These are phyloP conservation scores for Beauveria sp. DNA, from an alignment of 2,329 filamentous ascomycete genomes.

Conservation along the genomic window DNA sequence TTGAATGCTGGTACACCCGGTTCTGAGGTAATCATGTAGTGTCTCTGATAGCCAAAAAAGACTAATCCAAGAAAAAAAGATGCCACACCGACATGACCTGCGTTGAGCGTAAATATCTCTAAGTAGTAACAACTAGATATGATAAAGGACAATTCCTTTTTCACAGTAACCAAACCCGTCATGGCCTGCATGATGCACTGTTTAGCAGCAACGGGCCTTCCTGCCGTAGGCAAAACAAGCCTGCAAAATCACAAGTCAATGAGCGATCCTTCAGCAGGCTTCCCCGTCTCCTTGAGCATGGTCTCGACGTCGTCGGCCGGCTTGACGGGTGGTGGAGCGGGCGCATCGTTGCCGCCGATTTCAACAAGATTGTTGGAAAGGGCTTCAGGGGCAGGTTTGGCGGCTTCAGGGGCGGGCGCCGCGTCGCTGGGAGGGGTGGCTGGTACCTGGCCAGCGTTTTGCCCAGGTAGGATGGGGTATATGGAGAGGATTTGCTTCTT, in stretches of 20 bases:
- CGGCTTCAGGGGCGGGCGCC: neutral
- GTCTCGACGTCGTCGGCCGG: slow-evolving; percentile 31
- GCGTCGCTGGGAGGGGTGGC: slow-evolving; percentile 49
- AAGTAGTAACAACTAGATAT: neutral
- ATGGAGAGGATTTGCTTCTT: slow-evolving; percentile 79
- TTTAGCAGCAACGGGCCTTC: neutral
- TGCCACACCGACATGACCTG: slow-evolving; percentile 5
- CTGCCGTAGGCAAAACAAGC: too few species aligned
- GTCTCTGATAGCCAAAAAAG: neutral
- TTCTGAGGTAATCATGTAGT: neutral
- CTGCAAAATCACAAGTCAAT: slow-evolving; percentile 39
- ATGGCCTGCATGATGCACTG: neutral
- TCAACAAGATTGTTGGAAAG: slow-evolving; percentile 43
- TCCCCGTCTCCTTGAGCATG: slow-evolving; percentile 41
- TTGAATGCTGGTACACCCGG: slow-evolving; percentile 1
- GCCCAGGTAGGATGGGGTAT: slow-evolving; percentile 75
- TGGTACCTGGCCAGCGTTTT: slow-evolving; percentile 44
- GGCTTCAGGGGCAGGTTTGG: slow-evolving; percentile 13
- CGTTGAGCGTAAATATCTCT: slow-evolving; percentile 8
- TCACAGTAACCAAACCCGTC: neutral
- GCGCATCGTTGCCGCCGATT: slow-evolving; percentile 35
- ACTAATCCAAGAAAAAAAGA: neutral
- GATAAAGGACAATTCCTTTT: neutral
- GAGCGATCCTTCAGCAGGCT: slow-evolving; percentile 39
- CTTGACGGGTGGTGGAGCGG: slow-evolving; percentile 1